Base-by-base conservation (phyloP, 768 basidiomycete species). In the Baorangia bicolor region DNA sequence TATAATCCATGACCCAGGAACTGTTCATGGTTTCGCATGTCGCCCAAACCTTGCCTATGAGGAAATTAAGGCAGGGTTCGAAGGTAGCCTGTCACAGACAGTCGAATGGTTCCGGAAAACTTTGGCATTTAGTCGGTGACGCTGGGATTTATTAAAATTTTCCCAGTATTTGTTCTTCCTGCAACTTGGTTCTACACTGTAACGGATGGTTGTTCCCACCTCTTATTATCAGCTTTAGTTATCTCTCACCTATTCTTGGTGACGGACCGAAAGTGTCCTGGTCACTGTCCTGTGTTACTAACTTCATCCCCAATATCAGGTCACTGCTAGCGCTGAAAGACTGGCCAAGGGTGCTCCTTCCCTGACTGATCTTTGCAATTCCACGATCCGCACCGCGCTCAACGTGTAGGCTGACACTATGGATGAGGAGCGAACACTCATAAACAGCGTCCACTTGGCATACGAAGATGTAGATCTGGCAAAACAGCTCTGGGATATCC, bases 1-100 rank as follows among this genome's bases (percentile, higher is more conserved):
- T 49, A 51, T 63, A 18, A 53, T 38, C 13, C 21, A 4, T n/a
- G 37, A n/a, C 46, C 8, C 42, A 80, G 80, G 75, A 57, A 82
- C 76, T 16, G 59, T 60, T 2, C 81, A 80, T 51, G 78, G 82
- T 25, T 83, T 83, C 25, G 79, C 79, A 3, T 68, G 71, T 28
- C 73, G 80, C 14, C 81, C 80, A 4, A 76, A 79, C 53, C 66
- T 81, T 34, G 61, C 56, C 7, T 68, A 75, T 13, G 72, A 75
- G 2, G 76, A 77, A 28, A 73, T 80, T 45, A 75, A 75, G 57
- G 73, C 72, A 42, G 78, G 70, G 3, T 83, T 74, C 55, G 75
- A 82, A 49, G 69, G 73, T 16, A 72, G 77, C 11, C 67, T 79
- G 39, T 67, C 73, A n/a, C 75, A 79, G 52, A 71, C 72, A 1